These are phyloP conservation scores for Phaeosphaeria sp. DNA, from an alignment of 2,329 filamentous ascomycete species.

Conservation along the genomic window DNA sequence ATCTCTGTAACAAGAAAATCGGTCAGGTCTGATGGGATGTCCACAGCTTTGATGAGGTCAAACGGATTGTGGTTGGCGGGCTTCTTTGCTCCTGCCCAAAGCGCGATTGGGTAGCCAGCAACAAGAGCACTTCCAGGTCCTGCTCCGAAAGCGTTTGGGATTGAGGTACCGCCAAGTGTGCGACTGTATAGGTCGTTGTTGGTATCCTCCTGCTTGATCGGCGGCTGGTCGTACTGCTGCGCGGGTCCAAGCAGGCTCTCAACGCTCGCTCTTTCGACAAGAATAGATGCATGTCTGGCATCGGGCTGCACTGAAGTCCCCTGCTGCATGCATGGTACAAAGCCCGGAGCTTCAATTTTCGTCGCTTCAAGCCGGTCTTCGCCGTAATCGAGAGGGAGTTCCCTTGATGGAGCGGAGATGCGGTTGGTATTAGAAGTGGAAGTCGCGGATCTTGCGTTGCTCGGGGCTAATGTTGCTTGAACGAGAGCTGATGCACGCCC, in stretches of 20 bases:
- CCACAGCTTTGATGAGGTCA: not conserved
- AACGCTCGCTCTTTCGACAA: not conserved
- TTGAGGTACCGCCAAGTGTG: too few relatives aligned
- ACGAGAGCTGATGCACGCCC: constrained; percentile 10
- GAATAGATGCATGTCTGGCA: not conserved
- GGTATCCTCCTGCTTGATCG: not conserved
- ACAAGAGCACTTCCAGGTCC: not conserved
- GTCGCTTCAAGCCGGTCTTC: not conserved
- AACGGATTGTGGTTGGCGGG: not conserved
- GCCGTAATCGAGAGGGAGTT: not conserved
- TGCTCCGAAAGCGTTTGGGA: too few relatives aligned
- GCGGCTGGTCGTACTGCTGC: not conserved
- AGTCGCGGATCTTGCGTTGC: not conserved
- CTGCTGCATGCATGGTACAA: not conserved
- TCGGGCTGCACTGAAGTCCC: not conserved
- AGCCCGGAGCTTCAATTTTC: not conserved
- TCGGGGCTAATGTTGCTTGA: constrained; percentile 4
- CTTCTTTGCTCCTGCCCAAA: constrained; percentile 5
- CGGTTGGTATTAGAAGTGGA: not conserved
- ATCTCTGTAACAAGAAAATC: constrained; percentile 7
- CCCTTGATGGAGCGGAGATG: not conserved
- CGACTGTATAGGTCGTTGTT: too few relatives aligned
- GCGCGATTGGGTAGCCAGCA: constrained; percentile 8
- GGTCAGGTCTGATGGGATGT: constrained; percentile 7
- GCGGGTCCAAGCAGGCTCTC: not conserved